A percentile compares a stretch with the other conserved stretches of the same genome.
phyloP scores from a whole-genome alignment of 1,139 yeast genomes.

The Pichia sp. region DNA sequence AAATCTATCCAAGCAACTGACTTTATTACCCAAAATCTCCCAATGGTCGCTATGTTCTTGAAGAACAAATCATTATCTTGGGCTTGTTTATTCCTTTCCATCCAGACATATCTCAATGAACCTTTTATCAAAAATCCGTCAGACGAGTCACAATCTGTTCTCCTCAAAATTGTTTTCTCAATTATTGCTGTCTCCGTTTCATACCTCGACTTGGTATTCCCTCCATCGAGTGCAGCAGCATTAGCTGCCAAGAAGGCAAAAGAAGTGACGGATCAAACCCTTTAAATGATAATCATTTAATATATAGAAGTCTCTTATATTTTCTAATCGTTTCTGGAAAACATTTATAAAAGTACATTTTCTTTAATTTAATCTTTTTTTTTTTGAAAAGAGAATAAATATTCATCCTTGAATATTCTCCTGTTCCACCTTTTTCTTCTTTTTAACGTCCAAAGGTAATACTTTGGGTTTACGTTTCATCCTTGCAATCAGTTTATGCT shows the following conservation, averaged over 20 bases:
- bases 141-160: slow-evolving; percentile 21
- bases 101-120: slow-evolving; percentile 37
- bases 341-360: too few species aligned
- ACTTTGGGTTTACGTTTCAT: slow-evolving; percentile 44
- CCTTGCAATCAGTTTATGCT: slow-evolving; percentile 47
- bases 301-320: too few species aligned
- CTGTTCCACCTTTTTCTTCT: slow-evolving; percentile 12
- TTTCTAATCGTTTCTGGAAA: too few species aligned
- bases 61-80: slow-evolving; percentile 44
- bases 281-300: neutral
- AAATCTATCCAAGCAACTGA: slow-evolving; percentile 36
- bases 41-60: slow-evolving; percentile 58
- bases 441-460: slow-evolving; percentile 22
- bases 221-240: slow-evolving; percentile 17
- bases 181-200: slow-evolving; percentile 21
- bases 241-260: neutral
- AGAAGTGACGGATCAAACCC: neutral
- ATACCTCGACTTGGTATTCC: slow-evolving; percentile 26
- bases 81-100: slow-evolving; percentile 40
- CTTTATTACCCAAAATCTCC: slow-evolving; percentile 46
- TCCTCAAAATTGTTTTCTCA: slow-evolving; percentile 23
- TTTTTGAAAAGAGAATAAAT: too few species aligned
- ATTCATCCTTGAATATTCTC: too few species aligned
- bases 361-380: too few species aligned
- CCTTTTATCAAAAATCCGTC: slow-evolving; percentile 23